Base-by-base conservation (phyloP, 148 eudicot genomes). In the Polygonum maritimum region DNA sequence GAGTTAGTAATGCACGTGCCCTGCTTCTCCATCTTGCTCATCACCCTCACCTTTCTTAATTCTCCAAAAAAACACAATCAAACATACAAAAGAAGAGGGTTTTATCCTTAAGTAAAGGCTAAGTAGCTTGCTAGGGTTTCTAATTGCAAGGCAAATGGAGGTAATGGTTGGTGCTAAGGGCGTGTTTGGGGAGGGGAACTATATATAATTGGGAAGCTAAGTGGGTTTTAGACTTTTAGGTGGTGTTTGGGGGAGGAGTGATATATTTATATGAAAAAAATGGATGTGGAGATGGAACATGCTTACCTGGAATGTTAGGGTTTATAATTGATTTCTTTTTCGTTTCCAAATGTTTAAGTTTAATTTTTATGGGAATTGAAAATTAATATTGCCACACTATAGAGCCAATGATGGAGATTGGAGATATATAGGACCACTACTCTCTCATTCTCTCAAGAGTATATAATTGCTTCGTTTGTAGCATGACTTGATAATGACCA, bases 21-120 rank as follows among this genome's bases (percentile, higher is more conserved):
- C 98, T 93, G 98, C 98, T 93, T 93, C 98, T 90, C 98, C 98
- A 90, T 92, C 98, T 88, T 88, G 98, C 89, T 89, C 93, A 78
- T 48, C 89, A 81, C 91, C 87, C 85, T 79, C 76, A 82, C 94
- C 78, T 35, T 18, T 65, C 26, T 65, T n/a, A 51, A 2, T 15
- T 15, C 57, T 3, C 57, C n/a, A 51, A 6, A 21, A 15, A 21
- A 26, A 15, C 57, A 51, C 21, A 51, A 15, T 51, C 7, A 58
- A 58, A 12, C 65, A 58, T 12, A 26, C 31, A 26, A 26, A 58
- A 58, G 0, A 54, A 54, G 58, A 16, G 8, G 18, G 55, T 5
- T 5, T 41, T 39, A 39, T 39, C 41, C 41, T 39, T 4, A 39
- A 41, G 45, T 51, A 51, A 51, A 41, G 45, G 45, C 45, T 5